phyloP scores from a whole-genome alignment of 148 eudicot species.

The Rhododendron williamsianum region DNA sequence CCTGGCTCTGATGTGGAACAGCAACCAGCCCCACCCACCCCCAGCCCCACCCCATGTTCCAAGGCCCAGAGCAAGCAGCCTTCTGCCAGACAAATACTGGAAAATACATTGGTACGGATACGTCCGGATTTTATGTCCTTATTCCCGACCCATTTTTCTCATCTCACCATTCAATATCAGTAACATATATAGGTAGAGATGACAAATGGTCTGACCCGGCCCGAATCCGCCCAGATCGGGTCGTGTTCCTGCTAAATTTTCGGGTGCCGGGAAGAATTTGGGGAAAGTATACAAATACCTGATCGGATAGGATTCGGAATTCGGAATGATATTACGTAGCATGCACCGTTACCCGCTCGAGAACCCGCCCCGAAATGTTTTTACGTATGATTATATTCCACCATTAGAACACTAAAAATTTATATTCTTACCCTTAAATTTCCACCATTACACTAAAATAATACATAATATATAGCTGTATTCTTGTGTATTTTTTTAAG shows the following conservation, averaged over 20 bases:
- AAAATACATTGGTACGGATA: background rate
- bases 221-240: background rate
- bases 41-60: constrained; percentile 9
- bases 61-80: background rate
- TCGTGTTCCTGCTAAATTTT: no score
- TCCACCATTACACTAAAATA: background rate
- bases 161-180: background rate
- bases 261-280: background rate
- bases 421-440: background rate
- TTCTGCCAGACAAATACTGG: background rate
- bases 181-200: background rate
- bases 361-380: no score
- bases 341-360: no score
- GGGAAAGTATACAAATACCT: background rate
- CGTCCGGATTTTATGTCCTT: background rate
- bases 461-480: background rate
- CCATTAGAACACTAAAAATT: background rate
- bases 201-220: background rate
- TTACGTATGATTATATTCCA: no score
- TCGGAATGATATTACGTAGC: no score
- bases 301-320: background rate
- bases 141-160: background rate
- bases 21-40: background rate
- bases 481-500: no score
- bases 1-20: background rate